phyloP scores from a whole-genome alignment of 306 rosid genomes.

The Begonia masoniana region DNA sequence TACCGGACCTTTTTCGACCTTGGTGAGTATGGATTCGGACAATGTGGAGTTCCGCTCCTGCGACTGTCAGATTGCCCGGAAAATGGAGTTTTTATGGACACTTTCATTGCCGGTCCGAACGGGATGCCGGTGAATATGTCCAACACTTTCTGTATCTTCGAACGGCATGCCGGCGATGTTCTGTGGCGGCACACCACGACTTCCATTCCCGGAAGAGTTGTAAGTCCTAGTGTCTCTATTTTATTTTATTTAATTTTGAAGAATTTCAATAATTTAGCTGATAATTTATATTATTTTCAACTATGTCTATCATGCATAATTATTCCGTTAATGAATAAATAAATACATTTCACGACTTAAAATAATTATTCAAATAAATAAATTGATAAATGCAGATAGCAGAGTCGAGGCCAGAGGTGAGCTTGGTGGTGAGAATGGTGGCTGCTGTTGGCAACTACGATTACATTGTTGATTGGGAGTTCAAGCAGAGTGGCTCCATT shows the following conservation, averaged over 20 bases:
- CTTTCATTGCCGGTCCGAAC: constrained; percentile 22
- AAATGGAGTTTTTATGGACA: constrained; percentile 41
- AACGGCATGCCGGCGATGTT: constrained; percentile 29
- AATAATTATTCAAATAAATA: too few relatives aligned
- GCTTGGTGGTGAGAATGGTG: too few relatives aligned
- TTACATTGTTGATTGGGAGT: too few relatives aligned
- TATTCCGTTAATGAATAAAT: too few relatives aligned
- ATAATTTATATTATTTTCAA: too few relatives aligned
- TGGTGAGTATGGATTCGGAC: constrained; percentile 51
- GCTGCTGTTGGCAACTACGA: too few relatives aligned
- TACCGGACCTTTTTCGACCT: constrained; percentile 33
- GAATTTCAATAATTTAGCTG: too few relatives aligned
- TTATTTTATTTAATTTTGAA: not conserved
- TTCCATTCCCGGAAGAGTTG: constrained; percentile 12
- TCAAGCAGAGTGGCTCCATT: too few relatives aligned
- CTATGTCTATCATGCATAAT: too few relatives aligned
- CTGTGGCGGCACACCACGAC: constrained; percentile 63
- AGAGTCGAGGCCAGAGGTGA: too few relatives aligned
- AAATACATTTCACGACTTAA: too few relatives aligned
- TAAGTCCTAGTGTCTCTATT: not conserved
- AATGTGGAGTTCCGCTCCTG: constrained; percentile 25
- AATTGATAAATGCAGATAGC: too few relatives aligned
- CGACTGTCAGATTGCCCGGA: constrained; percentile 43
- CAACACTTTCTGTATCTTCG: constrained; percentile 55
- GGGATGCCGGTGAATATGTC: constrained; percentile 28